phyloP scores from a whole-genome alignment of 2,329 filamentous ascomycete species.

The Aureobasidium sp. region DNA sequence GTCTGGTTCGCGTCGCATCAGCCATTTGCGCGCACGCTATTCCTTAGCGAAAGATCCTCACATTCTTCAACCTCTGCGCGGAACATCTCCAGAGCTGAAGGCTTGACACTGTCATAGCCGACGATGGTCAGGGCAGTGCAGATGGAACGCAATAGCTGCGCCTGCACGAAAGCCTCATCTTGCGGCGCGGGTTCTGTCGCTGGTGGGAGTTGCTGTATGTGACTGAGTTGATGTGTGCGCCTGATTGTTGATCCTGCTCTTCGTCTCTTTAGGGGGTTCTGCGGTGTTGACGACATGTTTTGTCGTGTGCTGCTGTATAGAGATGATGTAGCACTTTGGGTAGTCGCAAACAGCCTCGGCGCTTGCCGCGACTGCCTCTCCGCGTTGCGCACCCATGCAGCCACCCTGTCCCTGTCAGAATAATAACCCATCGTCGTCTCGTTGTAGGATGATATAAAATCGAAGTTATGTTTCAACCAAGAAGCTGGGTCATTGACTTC shows the following conservation, averaged over 20 bases:
- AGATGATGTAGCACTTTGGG: background rate
- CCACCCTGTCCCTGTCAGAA: background rate
- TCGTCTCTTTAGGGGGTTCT: conserved; percentile 15
- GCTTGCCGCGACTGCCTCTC: background rate
- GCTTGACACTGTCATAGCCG: conserved; percentile 50
- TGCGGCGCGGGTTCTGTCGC: conserved; percentile 33
- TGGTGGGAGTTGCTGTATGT: conserved; percentile 23
- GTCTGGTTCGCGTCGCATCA: conserved; percentile 31
- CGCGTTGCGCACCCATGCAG: background rate
- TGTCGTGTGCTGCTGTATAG: conserved; percentile 1
- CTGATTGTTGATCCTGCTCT: background rate
- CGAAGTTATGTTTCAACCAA: too few species aligned
- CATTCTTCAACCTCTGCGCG: conserved; percentile 50
- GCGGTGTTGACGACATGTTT: conserved; percentile 3
- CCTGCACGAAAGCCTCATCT: conserved; percentile 48
- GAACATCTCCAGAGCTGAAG: conserved; percentile 52
- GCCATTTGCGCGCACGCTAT: conserved; percentile 35
- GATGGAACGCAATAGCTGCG: conserved; percentile 50
- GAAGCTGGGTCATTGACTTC: background rate
- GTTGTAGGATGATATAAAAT: too few species aligned
- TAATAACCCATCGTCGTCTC: background rate
- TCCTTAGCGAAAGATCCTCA: background rate
- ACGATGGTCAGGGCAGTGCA: conserved; percentile 43
- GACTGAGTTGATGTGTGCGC: conserved; percentile 7
- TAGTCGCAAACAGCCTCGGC: background rate